A percentile compares a stretch with the other conserved stretches of the same genome.
phyloP scores from a whole-genome alignment of 73 alveolate genomes.

The Paramecium tetraurelia region DNA sequence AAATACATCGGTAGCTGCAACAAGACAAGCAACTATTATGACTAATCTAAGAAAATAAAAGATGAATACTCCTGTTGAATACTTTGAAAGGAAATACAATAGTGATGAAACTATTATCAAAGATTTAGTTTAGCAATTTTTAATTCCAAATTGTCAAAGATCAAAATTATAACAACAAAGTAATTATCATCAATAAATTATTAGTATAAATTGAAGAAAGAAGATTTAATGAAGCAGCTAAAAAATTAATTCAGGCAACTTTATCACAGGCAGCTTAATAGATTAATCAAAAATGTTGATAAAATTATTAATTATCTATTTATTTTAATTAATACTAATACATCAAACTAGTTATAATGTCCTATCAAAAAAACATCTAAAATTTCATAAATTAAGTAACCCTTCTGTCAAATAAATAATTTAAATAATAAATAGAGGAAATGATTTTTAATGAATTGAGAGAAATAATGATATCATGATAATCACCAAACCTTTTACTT shows the following conservation, averaged over 20 bases:
- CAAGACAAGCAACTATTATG: constrained; percentile 88
- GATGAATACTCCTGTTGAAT: constrained; percentile 88
- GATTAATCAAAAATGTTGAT: constrained; percentile 50
- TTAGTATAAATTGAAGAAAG: constrained; percentile 91
- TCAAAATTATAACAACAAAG: constrained; percentile 86
- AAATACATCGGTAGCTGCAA: constrained; percentile 44
- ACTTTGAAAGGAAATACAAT: constrained; percentile 91
- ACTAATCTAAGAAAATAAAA: constrained; percentile 91
- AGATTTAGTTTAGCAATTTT: constrained; percentile 92
- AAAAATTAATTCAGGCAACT: constrained; percentile 82
- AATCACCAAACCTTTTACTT: not conserved
- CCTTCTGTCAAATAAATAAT: not conserved
- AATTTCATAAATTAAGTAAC: no score
- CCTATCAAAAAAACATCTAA: no score
- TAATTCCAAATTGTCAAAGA: constrained; percentile 95
- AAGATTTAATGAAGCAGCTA: constrained; percentile 97
- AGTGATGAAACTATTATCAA: constrained; percentile 91
- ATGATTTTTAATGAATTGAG: not conserved
- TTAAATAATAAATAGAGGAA: not conserved
- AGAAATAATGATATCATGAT: not conserved
- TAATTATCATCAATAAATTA: not conserved
- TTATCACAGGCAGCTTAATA: constrained; percentile 77
- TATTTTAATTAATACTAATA: not conserved
- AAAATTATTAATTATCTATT: not conserved
- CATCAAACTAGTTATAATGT: not conserved